Evolutionary conservation across 148 eudicot species (phyloP), one percentile per base, ranked within the genome.

Genomic region (Chenopodium suecicum): DNA sequence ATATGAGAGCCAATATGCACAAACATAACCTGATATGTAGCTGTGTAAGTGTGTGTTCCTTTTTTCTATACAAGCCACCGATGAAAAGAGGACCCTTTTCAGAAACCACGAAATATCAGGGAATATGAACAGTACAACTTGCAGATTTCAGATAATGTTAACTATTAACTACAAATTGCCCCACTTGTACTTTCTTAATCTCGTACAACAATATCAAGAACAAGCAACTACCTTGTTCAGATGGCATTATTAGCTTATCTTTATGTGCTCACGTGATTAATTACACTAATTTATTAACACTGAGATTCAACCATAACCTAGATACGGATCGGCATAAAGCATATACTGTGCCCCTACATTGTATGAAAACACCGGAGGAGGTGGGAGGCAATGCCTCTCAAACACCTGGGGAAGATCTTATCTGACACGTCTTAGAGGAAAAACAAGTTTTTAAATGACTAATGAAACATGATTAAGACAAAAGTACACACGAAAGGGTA

Each of bases 61-160:
- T n/a, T 5, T 25, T 74, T 13, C 62, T 23, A 11, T 4, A 48
- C 62, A 56, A 56, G 62, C 22, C 62, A 56, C 62, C 62, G 4
- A 56, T 2, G 4, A 27, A 54, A 25, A 12, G 47, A 32, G 22
- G 8, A 27, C 3, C 5, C 9, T n/a, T 1, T 73, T 48, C 60
- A 73, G n/a, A 23, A 22, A 27, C 58, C 22, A 48, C n/a, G 44
- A 22, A 56, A 50, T 46, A n/a, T 22, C 50, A 74, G 50, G 73
- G 37, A 48, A 50, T 74, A 74, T 50, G 62, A 50, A 74, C 77
- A 48, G 5, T 25, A 23, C 63, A 48, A 50, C 65, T 74, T 64
- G 78, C 73, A 46, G 44, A 29, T 44, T 27, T 50, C 64, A 54
- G 77, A 74, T 74, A 74, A 74, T 29, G 20, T 74, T 52, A 27